phyloP scores from a whole-genome alignment of 345 rosid genomes.

The Citrus mangshanensis region DNA sequence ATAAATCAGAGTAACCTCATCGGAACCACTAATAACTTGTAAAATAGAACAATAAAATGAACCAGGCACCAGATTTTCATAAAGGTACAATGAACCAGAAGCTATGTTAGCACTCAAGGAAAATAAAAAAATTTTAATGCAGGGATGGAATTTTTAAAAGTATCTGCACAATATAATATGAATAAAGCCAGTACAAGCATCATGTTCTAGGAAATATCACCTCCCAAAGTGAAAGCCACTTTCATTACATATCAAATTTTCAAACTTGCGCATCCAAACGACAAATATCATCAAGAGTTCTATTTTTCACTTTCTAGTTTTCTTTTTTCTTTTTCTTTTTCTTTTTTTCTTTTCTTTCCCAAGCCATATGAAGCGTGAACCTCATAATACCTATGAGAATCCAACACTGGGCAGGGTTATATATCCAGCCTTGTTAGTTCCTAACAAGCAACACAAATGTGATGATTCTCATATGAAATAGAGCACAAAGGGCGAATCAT shows the following conservation, averaged over 20 bases:
- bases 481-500: background rate
- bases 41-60: constrained; percentile 5
- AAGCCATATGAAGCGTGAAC: background rate
- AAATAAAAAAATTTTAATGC: background rate
- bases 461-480: background rate
- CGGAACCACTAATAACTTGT: constrained; percentile 2
- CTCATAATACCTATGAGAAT: background rate
- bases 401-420: background rate
- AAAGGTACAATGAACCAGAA: constrained; percentile 3
- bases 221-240: background rate
- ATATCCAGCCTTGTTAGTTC: background rate
- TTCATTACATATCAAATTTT: background rate
- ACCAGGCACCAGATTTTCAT: background rate
- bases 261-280: background rate
- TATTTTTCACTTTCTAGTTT: background rate
- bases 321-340: too few relatives aligned
- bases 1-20: constrained; percentile 2
- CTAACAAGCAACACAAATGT: background rate
- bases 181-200: background rate
- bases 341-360: too few relatives aligned
- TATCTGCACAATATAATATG: background rate
- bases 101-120: background rate
- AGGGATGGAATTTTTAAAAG: too few relatives aligned
- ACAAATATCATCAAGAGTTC: background rate
- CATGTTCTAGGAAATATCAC: background rate